A percentile compares a stretch with the other conserved stretches of the same genome.
These are phyloP conservation scores for Sicyos edulis DNA, from an alignment of 306 rosid genomes.

Conservation along the genomic window DNA sequence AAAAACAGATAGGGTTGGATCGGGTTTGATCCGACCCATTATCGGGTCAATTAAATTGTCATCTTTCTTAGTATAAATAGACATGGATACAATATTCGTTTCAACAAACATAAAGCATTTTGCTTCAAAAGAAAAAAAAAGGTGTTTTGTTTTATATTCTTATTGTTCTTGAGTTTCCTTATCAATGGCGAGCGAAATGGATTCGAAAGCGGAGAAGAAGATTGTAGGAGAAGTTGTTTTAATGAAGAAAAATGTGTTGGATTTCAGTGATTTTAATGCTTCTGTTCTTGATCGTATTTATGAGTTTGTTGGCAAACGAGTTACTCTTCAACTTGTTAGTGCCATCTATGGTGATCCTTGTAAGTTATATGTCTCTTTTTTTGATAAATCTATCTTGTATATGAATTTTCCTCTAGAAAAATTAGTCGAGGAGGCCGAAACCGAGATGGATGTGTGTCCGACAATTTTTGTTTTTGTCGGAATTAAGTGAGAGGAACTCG, in stretches of 20 bases:
- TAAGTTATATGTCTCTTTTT: not conserved
- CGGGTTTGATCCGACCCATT: not conserved
- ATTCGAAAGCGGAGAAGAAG: not conserved
- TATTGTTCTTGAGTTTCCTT: too few species aligned
- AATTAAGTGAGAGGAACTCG: too few species aligned
- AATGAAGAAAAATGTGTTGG: constrained; percentile 25
- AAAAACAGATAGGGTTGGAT: too few species aligned
- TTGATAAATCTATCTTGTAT: not conserved
- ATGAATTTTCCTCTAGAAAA: not conserved
- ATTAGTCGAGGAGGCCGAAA: too few species aligned
- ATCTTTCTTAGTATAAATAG: not conserved
- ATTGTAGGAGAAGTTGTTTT: constrained; percentile 16
- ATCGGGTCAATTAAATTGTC: not conserved
- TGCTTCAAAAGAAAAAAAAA: not conserved
- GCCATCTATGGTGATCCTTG: constrained; percentile 13
- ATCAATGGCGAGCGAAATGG: not conserved
- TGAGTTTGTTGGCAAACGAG: constrained; percentile 15
- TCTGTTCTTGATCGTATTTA: constrained; percentile 9
- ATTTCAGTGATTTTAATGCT: constrained; percentile 12
- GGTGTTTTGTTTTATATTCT: too few species aligned
- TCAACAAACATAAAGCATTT: not conserved
- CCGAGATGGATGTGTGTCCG: too few species aligned
- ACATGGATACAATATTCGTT: not conserved
- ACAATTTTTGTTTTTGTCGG: too few species aligned
- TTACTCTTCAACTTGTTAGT: constrained; percentile 20